Evolutionary conservation across 176 grass and related monocot genomes (phyloP), one percentile per base, ranked within the genome.

Genomic region (Oryza coarctata): DNA sequence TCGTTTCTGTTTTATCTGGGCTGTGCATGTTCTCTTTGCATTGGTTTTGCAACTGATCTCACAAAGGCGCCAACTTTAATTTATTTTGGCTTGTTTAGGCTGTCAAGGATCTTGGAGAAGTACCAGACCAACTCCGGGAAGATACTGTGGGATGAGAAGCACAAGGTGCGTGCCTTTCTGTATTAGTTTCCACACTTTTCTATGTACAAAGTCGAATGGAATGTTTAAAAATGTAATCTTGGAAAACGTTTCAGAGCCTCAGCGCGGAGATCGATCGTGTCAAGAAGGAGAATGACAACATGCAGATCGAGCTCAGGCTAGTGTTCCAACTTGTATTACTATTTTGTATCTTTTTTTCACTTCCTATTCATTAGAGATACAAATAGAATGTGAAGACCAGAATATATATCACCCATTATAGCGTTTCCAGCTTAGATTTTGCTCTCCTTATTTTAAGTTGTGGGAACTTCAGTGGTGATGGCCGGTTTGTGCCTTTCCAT

Each of bases 281-380:
- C 52, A 99, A 91, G 85, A 94, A 99, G 84, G 96, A 99, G 89
- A 99, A 93, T 47, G 96, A 99, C 65, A 95, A 87, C 85, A 99
- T 95, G 96, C 96, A 99, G 90, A 94, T 95, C 43, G 89, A 95
- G 89, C 87, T 95, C 78, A 99, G 96, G 96, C 52, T 47, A 86
- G 93, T 77, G 20, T 70, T 76, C 70, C 63, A 23, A 28, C 58
- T 80, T 74, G 33, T 1, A 30, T 30, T 22, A 2, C n/a, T 28
- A 14, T 75, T 12, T 25, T 45, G 43, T 3, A 3, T 60, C 7
- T 49, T 49, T 18, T 18, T 49, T 18, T 25, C 12, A n/a, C 20
- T 55, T 55, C 20, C 18, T n/a, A 2, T 55, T n/a, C 6, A n/a
- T 55, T 7, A 55, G 8, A 55, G 5, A 55, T 4, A 55, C 18